Evolutionary conservation across 108 stramenopile species (phyloP), one percentile per base, ranked within the genome.

Genomic region (Parmales sp.): DNA sequence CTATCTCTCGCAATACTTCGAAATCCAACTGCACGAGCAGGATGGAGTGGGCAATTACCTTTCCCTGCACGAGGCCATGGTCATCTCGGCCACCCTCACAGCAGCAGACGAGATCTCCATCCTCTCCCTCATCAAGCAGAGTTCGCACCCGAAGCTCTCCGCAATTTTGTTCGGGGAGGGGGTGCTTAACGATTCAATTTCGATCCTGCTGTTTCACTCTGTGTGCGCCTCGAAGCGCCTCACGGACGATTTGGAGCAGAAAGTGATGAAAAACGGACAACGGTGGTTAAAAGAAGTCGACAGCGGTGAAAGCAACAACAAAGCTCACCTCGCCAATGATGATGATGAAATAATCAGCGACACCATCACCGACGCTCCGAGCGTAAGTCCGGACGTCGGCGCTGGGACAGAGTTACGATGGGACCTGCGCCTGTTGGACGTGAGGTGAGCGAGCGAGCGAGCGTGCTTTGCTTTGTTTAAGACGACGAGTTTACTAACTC

Each of bases 151-250:
- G 0, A 76, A 76, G 65, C 74, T 76, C 0, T 74, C 73, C 26
- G 79, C 79, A 28, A 71, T 80, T 11, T 74, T 80, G 11, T 80
- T 80, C 66, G 79, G 79, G 1, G 79, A 80, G 46, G 79, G 79
- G 26, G 79, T 80, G 1, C 39, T 80, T 2, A 80, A 80, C 38
- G 79, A 80, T 26, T 76, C 79, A 1, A 72, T 80, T 31, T 72
- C 71, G 37, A 80, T 80, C 51, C 74, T 80, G 34, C 76, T 80
- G 37, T 80, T 80, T 64, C 74, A 75, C 18, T 50, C 76, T 49
- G 74, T 80, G 18, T 22, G 63, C 41, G 39, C 37, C 9, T 25
- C 38, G 20, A 23, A 36, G 0, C 18, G 63, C 1, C 18, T 76
- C 6, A 20, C 49, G 2, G 44, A 25, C 29, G 65, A 71, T 5